These are phyloP conservation scores for Asparagopsis taxiformis DNA, from an alignment of 31 red algal genomes.

Conservation along the genomic window DNA sequence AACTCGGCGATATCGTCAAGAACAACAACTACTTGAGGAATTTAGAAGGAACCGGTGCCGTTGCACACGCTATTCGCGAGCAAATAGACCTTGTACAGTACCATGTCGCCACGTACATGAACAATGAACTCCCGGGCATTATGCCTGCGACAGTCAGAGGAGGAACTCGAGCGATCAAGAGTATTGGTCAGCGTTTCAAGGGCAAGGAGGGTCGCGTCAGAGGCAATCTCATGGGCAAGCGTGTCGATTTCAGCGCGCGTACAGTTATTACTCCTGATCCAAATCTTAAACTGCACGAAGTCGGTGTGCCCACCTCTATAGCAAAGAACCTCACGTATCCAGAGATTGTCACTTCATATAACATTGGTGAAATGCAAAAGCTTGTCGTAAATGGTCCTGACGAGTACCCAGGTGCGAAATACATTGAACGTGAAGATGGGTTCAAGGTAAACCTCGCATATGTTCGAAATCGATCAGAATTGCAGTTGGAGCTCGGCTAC, in stretches of 20 bases:
- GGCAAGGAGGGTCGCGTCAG: slow-evolving; percentile 98
- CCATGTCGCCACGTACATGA: slow-evolving; percentile 98
- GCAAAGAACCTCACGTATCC: slow-evolving; percentile 96
- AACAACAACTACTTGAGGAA: slow-evolving; percentile 85
- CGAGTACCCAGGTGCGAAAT: slow-evolving; percentile 95
- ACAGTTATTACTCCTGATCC: slow-evolving; percentile 99
- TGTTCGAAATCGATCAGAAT: slow-evolving; percentile 61
- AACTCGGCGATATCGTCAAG: slow-evolving; percentile 95
- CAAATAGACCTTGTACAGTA: slow-evolving; percentile 94
- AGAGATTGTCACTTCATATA: slow-evolving; percentile 91
- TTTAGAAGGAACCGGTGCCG: slow-evolving; percentile 74
- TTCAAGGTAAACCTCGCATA: slow-evolving; percentile 66
- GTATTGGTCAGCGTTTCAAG: slow-evolving; percentile 95
- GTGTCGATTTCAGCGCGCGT: slow-evolving; percentile 97
- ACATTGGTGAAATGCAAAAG: slow-evolving; percentile 71
- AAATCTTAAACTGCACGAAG: slow-evolving; percentile 88
- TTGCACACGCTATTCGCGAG: slow-evolving; percentile 81
- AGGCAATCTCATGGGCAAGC: slow-evolving; percentile 99
- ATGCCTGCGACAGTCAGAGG: slow-evolving; percentile 67
- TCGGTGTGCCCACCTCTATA: slow-evolving; percentile 91
- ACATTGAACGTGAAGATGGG: slow-evolving; percentile 85
- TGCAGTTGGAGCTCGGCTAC: slow-evolving; percentile 79
- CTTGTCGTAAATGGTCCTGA: slow-evolving; percentile 89
- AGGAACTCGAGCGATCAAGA: slow-evolving; percentile 83
- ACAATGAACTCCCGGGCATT: slow-evolving; percentile 92